Base-by-base conservation (phyloP, 306 rosid genomes). In the Begonia peltatifolia region DNA sequence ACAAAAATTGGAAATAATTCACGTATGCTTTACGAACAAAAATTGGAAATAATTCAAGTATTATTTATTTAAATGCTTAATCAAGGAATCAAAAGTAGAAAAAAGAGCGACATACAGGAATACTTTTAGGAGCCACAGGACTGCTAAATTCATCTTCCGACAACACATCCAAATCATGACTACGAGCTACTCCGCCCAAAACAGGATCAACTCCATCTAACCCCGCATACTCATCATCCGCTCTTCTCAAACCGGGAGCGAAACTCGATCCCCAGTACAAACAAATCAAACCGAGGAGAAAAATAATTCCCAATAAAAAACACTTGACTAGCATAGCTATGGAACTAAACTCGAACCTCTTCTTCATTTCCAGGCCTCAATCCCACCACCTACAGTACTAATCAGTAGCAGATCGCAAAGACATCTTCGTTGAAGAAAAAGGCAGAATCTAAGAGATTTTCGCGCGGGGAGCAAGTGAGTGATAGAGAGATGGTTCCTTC, bases 191-290 rank as follows among this genome's bases (percentile, higher is more conserved):
- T 14, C 67, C 76, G 4, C 49, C 63, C 25, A 60, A 42, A 5
- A 59, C 56, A 11, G 74, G 56, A 65, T 61, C 75, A 20, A 52
- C 2, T n/a, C 69, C 60, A 17, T 46, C 71, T 13, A 65, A 48
- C 9, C 43, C 59, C 0, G 65, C 17, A 23, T 54, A 12, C 4
- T 62, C 73, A 0, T 35, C 64, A 57, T 74, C 80, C 42, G 73
- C 68, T 60, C 71, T 63, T 25, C 80, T 75, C 2, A 73, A 68
- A n/a, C 84, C 62, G n/a, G 81, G 84, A 15, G 74, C 84, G 35
- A 71, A 71, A 10, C 66, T 74, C 42, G 78, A 71, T 6, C 75
- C 73, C 38, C 58, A 71, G 58, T 61, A 74, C 16, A 78, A 70
- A 13, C 84, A 78, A 38, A 57, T 25, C 58, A 78, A 48, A 2